A percentile compares a stretch with the other conserved stretches of the same genome.
Conservation (phyloP, 371 early-diverging fungal species). For the Mortierella sp. region DNA sequence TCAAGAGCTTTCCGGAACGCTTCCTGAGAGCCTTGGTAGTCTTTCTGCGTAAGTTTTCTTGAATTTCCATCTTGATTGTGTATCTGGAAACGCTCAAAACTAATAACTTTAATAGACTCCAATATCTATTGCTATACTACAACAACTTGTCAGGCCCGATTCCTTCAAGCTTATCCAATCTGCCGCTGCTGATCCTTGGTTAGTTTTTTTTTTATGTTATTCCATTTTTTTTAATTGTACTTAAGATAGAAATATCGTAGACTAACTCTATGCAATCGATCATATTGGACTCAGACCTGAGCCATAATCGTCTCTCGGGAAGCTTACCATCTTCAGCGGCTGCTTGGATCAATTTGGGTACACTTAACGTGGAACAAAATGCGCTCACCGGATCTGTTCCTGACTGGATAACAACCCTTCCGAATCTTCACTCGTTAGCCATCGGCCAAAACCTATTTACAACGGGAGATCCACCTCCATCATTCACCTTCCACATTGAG, state of each 20-base stretch:
- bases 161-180: conserved; percentile 25
- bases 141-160: conserved; percentile 40
- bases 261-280: not conserved
- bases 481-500: conserved; percentile 32
- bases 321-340: conserved; percentile 26
- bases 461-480: conserved; percentile 20
- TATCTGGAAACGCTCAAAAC: not conserved
- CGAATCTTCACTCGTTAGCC: conserved; percentile 40
- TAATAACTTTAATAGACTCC: conserved; percentile 20
- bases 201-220: not conserved
- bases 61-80: not conserved
- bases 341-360: conserved; percentile 27
- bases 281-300: conserved; percentile 19
- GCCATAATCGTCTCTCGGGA: conserved; percentile 38
- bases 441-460: conserved; percentile 43
- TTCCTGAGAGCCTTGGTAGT: conserved; percentile 36
- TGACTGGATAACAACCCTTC: conserved; percentile 31
- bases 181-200: conserved; percentile 38
- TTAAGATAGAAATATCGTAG: no score
- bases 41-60: conserved; percentile 16
- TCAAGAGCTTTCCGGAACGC: conserved; percentile 33
- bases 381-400: conserved; percentile 26
- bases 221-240: not conserved
- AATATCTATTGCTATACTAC: conserved; percentile 37
- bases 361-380: conserved; percentile 34